Base-by-base conservation (phyloP, 2,329 filamentous ascomycete genomes). In the Aspergillus sp. region DNA sequence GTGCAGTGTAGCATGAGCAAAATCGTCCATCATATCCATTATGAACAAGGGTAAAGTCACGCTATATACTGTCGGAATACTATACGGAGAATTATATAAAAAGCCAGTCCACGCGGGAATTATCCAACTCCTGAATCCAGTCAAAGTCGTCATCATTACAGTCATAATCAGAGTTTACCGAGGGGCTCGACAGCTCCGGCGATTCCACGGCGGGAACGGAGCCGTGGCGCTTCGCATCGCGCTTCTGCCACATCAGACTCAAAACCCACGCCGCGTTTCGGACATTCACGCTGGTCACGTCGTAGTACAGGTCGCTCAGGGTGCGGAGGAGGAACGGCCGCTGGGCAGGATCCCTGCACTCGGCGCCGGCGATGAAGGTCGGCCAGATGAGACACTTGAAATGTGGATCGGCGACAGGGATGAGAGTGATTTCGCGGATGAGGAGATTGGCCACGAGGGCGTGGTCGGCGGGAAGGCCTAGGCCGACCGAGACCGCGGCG, bases 361-460 rank as follows among this genome's bases (percentile, higher is more conserved):
- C 73, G 2, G 70, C 71, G 20, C 73, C 73, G 2, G 73, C 73
- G 51, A 75, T 75, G 54, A 75, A 75, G 1, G 72, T 70, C 1
- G 72, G 72, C 73, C 73, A 75, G 35, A 73, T 71, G 20, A 73
- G 68, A 50, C 73, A 73, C 60, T 74, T 75, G 63, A 75, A 73
- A 42, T 75, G 70, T 13, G 65, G 61, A 30, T 73, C 70, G 1
- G 65, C 61, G 43, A 58, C 46, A 2, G 65, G 67, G 33, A 75
- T 67, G 22, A 68, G 61, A 13, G 67, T 66, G 22, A 75, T 62
- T 19, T 74, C 66, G 33, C 59, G 58, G 26, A 74, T 62, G 43
- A 74, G 64, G 4, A 68, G 59, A 20, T 64, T 60, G 5, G 68
- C 63, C 19, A 69, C 57, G 24, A 54, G 49, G 17, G 55, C 52